Evolutionary conservation across 139 green algal genomes (phyloP).

Genomic region (Picochlorum sp.): DNA sequence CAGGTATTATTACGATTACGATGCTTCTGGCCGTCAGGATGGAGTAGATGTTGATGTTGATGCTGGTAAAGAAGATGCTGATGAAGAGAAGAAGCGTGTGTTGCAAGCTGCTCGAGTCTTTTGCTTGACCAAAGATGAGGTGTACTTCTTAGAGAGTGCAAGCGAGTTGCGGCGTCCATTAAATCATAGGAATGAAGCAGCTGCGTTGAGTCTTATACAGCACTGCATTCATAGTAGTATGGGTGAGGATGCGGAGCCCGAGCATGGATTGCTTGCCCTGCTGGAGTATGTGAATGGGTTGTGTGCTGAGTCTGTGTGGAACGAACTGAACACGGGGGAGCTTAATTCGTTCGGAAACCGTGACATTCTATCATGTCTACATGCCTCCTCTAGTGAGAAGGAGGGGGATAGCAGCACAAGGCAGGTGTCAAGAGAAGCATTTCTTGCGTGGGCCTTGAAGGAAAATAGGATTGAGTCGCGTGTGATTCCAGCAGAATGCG

Average conservation of each 20-base stretch:
- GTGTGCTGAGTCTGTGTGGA: conserved; percentile 16
- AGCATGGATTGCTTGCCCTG: conserved; percentile 14
- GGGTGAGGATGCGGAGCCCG: not conserved
- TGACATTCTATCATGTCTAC: too few relatives aligned
- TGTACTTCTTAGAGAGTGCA: conserved; percentile 22
- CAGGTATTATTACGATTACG: too few relatives aligned
- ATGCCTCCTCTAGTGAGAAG: too few relatives aligned
- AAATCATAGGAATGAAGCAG: conserved; percentile 55
- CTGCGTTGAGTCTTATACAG: conserved; percentile 48
- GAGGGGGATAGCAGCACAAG: conserved; percentile 9
- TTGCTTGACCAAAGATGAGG: conserved; percentile 29
- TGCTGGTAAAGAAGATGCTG: not conserved
- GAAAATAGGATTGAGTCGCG: not conserved
- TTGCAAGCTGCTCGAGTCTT: conserved; percentile 15
- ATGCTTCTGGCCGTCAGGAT: too few relatives aligned
- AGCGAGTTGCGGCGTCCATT: conserved; percentile 29
- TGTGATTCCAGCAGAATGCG: conserved; percentile 17
- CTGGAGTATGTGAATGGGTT: not conserved
- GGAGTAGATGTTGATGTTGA: not conserved
- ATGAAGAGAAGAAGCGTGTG: not conserved
- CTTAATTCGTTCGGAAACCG: too few relatives aligned
- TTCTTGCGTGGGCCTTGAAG: conserved; percentile 19
- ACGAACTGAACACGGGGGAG: conserved; percentile 3
- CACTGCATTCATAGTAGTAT: not conserved
- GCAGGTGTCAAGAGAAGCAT: conserved; percentile 1